Evolutionary conservation across 2,329 filamentous ascomycete genomes (phyloP).

Genomic region (Helminthosporium solani): DNA sequence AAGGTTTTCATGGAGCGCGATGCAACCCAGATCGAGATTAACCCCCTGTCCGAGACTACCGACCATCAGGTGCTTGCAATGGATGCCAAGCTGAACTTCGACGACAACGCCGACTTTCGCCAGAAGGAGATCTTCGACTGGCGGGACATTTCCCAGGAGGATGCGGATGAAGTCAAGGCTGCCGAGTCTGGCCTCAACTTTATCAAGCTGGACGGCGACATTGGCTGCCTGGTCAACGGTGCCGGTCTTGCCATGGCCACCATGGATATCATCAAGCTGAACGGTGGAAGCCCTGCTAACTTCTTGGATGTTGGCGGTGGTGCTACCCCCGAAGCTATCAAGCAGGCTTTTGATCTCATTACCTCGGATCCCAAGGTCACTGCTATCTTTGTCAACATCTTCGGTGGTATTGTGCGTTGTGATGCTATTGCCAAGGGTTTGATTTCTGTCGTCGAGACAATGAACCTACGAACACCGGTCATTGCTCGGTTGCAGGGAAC

Average conservation of each 20-base stretch:
- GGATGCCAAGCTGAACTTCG: slow-evolving; percentile 98
- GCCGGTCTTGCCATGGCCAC: slow-evolving; percentile 99
- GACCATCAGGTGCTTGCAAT: slow-evolving; percentile 98
- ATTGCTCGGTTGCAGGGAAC: slow-evolving; percentile 97
- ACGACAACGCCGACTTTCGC: slow-evolving; percentile 98
- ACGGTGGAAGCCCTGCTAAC: slow-evolving; percentile 93
- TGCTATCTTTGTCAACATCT: slow-evolving; percentile 99
- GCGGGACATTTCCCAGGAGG: slow-evolving; percentile 94
- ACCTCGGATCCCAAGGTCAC: slow-evolving; percentile 97
- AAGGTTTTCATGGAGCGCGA: slow-evolving; percentile 98
- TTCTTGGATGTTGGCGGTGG: slow-evolving; percentile 98
- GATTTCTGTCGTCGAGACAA: slow-evolving; percentile 89
- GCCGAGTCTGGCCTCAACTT: slow-evolving; percentile 95
- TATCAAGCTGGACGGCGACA: slow-evolving; percentile 99
- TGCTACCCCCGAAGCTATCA: slow-evolving; percentile 94
- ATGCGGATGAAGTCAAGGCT: slow-evolving; percentile 95
- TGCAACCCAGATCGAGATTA: slow-evolving; percentile 99
- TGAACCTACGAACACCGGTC: slow-evolving; percentile 96
- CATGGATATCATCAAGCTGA: slow-evolving; percentile 99
- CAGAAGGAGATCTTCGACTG: slow-evolving; percentile 94
- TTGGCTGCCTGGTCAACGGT: slow-evolving; percentile 98
- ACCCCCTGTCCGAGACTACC: slow-evolving; percentile 95
- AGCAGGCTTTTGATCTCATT: slow-evolving; percentile 97
- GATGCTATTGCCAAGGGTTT: slow-evolving; percentile 96
- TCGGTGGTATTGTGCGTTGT: slow-evolving; percentile 97